A percentile compares a stretch with the other conserved stretches of the same genome.
These are phyloP conservation scores for Trichoderma guizhouense DNA, from an alignment of 2,329 filamentous ascomycete species.

Conservation along the genomic window DNA sequence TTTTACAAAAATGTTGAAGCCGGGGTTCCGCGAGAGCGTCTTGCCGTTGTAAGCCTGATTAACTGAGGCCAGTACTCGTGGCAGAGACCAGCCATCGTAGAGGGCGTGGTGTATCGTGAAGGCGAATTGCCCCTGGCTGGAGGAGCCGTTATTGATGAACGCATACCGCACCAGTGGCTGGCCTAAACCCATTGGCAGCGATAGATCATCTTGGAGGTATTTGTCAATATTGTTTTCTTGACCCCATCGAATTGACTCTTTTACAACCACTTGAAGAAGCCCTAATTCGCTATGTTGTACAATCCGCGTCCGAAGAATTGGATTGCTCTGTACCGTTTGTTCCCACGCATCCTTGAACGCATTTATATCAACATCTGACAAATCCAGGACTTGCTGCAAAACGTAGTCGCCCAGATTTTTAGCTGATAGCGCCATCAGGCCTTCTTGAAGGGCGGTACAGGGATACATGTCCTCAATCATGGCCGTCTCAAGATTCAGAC, in stretches of 20 bases:
- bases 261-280: conserved; percentile 43
- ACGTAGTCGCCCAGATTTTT: conserved; percentile 24
- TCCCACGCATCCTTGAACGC: conserved; percentile 16
- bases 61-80: too few relatives aligned
- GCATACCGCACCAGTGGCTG: too few relatives aligned
- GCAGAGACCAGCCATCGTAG: conserved; percentile 23
- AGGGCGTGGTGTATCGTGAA: conserved; percentile 24
- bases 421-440: conserved; percentile 30
- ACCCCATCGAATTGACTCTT: conserved; percentile 28
- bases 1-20: too few relatives aligned
- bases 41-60: too few relatives aligned
- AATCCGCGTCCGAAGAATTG: conserved; percentile 45
- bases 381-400: conserved; percentile 13
- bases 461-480: conserved; percentile 32
- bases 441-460: conserved; percentile 37
- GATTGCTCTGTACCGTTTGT: neutral
- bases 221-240: neutral
- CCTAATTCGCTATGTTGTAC: conserved; percentile 41
- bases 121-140: conserved; percentile 18
- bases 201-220: neutral
- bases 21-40: too few relatives aligned
- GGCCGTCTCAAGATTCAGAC: neutral
- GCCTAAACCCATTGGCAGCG: neutral
- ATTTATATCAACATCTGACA: conserved; percentile 14
- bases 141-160: too few relatives aligned